Evolutionary conservation across 371 early-diverging fungal genomes (phyloP), one percentile per base, ranked within the genome.

Genomic region (Syncephalis plumigaleata): DNA sequence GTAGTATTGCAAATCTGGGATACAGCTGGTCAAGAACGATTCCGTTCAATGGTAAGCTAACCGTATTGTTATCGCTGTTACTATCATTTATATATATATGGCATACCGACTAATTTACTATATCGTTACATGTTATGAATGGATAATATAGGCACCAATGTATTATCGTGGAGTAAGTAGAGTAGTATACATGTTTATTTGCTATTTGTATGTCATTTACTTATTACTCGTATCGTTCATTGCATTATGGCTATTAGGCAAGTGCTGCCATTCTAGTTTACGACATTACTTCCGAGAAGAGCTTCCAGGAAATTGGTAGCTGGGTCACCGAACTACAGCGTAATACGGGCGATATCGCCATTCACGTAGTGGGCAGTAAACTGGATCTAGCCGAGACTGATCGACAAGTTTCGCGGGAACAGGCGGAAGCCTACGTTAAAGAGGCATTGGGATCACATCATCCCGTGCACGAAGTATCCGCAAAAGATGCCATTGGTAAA

Each of bases 361-460:
- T 80, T 44, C 74, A 80, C 38, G 71, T 84, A 18, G 81, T 80
- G 16, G 84, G 81, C 45, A 81, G 79, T 60, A 84, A 84, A 60
- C 61, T 68, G 54, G 84, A 84, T 63, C 63, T 84, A 54, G 76
- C 70, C 51, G 44, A 66, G 39, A 45, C 65, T 47, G 66, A 62
- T 51, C 66, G 77, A 55, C 71, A 71, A 48, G 75, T 79, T 9
- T 59, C 68, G 36, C 65, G 67, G 37, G 64, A 72, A 48, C 65
- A 66, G 45, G 71, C 74, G 37, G 63, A 70, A 46, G 68, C 72
- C 53, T 77, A 73, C 51, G 73, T 75, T 52, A 56, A 66, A 56
- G 66, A 68, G 45, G 58, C 61, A 9, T 54, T 79, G 17, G 75
- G 76, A 3, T 60, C 70, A 39, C 74, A 75, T n/a, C 70, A 65